Conservation (phyloP, 2,329 filamentous ascomycete genomes). For the Hypoxylon sp. region DNA sequence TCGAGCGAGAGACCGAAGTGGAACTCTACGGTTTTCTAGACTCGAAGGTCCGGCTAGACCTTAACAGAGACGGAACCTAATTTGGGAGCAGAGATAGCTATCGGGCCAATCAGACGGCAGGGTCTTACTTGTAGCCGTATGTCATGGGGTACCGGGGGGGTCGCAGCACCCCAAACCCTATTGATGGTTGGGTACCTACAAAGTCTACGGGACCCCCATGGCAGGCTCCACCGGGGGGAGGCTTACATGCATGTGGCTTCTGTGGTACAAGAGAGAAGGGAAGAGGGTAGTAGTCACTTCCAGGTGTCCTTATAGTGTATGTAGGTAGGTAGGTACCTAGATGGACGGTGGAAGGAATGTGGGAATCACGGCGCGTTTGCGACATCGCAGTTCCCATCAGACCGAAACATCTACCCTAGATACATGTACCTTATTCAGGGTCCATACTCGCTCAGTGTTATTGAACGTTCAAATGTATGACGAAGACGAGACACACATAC, state of each 20-base stretch:
- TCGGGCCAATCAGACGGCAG: conserved; percentile 42
- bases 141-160: conserved; percentile 28
- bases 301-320: no score
- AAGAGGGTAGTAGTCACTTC: conserved; percentile 15
- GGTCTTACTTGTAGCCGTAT: conserved; percentile 37
- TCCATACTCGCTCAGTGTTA: background rate
- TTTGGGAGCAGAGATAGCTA: conserved; percentile 42
- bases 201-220: conserved; percentile 24
- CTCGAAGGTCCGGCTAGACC: conserved; percentile 33
- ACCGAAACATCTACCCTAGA: conserved; percentile 7
- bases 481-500: background rate
- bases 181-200: conserved; percentile 33
- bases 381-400: conserved; percentile 16
- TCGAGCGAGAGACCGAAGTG: conserved; percentile 24
- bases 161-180: conserved; percentile 33
- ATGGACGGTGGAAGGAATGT: background rate
- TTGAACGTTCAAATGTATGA: background rate
- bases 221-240: conserved; percentile 20
- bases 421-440: conserved; percentile 5
- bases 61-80: conserved; percentile 39
- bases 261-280: background rate
- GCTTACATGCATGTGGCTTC: conserved; percentile 26
- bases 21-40: conserved; percentile 29
- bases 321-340: no score
- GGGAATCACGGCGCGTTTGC: conserved; percentile 1